Base-by-base conservation (phyloP, 169 alveolate genomes). In the Plasmodium gonderi region DNA sequence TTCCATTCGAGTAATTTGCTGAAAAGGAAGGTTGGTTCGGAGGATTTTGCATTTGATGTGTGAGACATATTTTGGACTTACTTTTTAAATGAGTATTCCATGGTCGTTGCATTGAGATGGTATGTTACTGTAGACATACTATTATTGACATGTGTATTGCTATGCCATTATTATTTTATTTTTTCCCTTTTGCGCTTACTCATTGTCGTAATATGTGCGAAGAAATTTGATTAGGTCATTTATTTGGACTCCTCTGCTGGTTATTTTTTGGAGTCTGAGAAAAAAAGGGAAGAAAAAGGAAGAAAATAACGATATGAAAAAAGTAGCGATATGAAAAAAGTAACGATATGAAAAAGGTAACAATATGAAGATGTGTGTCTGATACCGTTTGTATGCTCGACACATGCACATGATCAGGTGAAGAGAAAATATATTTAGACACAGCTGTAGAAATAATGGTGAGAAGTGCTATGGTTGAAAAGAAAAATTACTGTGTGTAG, bases 181-280 rank as follows among this genome's bases (percentile, higher is more conserved):
- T 0, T 23, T 23, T 20, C 36, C 38, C 72, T 36, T 5, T 77
- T 12, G 44, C 33, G 64, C 82, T 20, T 83, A 83, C 94, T 78
- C 78, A 51, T 90, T 90, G 78, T 90, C 90, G 72, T 90, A 74
- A 67, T 90, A 90, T 45, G 94, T 90, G 42, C 94, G 79, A 33
- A 90, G 80, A 69, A 90, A 90, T 38, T 38, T 26, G 23, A 90
- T 79, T 0, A 90, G 82, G 47, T 64, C 81, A 36, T 90, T 90
- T 78, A 90, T 67, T 78, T 60, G 91, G 40, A 90, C 90, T 17
- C 94, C 94, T 68, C 49, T 90, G 40, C 49, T 90, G 11, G 75
- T 49, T 5, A 49, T 67, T 47, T 51, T 67, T 8, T 26, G 79
- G 14, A 67, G 44, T 54, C 94, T 90, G 82, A 17, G 12, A 31